Evolutionary conservation across 495 filamentous ascomycete species (phyloP).

Genomic region (Viridothelium virens): DNA sequence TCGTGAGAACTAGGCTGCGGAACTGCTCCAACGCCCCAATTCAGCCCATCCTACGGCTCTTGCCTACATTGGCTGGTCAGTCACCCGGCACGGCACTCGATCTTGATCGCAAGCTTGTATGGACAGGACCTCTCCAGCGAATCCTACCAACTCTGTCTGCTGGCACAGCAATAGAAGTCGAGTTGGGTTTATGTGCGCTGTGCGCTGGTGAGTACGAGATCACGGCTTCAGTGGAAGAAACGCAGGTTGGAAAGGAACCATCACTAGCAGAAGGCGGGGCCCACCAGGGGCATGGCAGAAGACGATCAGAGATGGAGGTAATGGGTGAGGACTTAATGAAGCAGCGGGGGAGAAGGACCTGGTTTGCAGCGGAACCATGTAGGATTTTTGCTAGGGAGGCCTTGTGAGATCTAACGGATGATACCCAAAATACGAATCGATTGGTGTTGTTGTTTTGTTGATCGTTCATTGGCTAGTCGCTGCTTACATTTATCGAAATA

Average conservation of each 20-base stretch:
- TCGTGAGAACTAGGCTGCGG: constrained; percentile 55
- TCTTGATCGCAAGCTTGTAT: constrained; percentile 71
- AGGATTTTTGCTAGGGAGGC: constrained; percentile 4
- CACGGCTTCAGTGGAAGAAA: constrained; percentile 73
- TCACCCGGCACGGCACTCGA: constrained; percentile 69
- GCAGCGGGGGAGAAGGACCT: constrained; percentile 34
- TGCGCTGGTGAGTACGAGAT: constrained; percentile 79
- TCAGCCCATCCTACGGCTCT: constrained; percentile 64
- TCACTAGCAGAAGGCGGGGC: constrained; percentile 27
- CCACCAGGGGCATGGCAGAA: background rate
- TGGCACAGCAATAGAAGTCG: constrained; percentile 47
- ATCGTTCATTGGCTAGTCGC: too few relatives aligned
- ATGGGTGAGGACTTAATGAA: constrained; percentile 42
- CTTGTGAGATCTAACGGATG: background rate
- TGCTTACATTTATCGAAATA: too few relatives aligned
- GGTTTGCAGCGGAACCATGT: constrained; percentile 10
- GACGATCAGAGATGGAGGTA: constrained; percentile 30
- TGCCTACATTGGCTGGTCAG: constrained; percentile 68
- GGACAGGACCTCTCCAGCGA: constrained; percentile 77
- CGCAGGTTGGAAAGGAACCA: constrained; percentile 31
- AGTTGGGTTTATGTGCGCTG: constrained; percentile 60
- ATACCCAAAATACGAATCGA: background rate
- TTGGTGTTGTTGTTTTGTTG: background rate
- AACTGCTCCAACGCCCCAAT: constrained; percentile 66
- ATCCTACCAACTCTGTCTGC: constrained; percentile 53